Conservation (phyloP, 2,329 filamentous ascomycete genomes). For the Dryadomyces quercus-mongolicae region DNA sequence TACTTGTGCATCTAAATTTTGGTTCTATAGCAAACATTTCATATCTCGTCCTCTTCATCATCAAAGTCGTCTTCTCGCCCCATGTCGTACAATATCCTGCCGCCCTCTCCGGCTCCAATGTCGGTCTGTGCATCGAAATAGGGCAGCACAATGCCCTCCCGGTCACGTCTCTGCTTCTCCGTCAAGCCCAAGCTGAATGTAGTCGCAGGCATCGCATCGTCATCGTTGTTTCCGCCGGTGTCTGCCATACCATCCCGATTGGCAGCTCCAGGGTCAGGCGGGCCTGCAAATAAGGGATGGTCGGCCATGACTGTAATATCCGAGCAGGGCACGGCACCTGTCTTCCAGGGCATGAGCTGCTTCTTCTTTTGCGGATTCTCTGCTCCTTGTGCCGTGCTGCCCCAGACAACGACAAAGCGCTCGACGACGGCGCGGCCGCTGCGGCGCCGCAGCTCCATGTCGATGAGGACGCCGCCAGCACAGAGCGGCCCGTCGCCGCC, state of each 20-base stretch:
- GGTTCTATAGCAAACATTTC: too few relatives aligned
- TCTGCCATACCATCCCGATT: conserved; percentile 19
- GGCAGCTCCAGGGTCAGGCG: conserved; percentile 24
- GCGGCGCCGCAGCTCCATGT: conserved; percentile 77
- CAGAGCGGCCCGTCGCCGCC: conserved; percentile 8
- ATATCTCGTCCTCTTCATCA: conserved; percentile 66
- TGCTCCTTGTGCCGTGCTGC: conserved; percentile 5
- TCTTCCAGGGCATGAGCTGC: conserved; percentile 5
- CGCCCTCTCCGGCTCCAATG: conserved; percentile 68
- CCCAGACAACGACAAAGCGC: conserved; percentile 38
- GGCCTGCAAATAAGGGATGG: conserved; percentile 54
- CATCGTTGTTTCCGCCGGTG: conserved; percentile 15
- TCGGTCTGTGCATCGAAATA: conserved; percentile 94
- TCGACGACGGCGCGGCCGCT: conserved; percentile 70
- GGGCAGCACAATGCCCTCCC: conserved; percentile 82
- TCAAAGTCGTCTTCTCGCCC: conserved; percentile 85
- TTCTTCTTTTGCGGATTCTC: background rate
- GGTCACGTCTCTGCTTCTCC: conserved; percentile 75
- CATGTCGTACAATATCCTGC: conserved; percentile 93
- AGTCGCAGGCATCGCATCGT: conserved; percentile 48
- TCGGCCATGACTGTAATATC: conserved; percentile 56
- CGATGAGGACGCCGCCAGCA: conserved; percentile 52
- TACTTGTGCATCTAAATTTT: too few relatives aligned
- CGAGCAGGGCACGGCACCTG: conserved; percentile 11
- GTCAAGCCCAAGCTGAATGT: conserved; percentile 84